Base-by-base conservation (phyloP, 768 basidiomycete genomes). In the Hericium erinaceus region DNA sequence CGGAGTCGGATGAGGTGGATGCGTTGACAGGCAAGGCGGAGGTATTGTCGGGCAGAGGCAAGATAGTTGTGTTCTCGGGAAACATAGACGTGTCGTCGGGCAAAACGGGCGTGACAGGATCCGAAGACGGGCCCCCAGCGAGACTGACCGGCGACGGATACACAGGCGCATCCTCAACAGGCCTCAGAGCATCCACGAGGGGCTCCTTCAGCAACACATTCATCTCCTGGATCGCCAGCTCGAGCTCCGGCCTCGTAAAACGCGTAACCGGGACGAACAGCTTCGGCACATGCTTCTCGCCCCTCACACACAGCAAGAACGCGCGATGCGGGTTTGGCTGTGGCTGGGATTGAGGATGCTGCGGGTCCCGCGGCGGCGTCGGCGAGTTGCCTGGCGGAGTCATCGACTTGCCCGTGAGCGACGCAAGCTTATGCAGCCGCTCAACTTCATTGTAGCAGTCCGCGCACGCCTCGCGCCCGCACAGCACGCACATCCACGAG, bases 401-500 rank as follows among this genome's bases (percentile, higher is more conserved):
- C 69, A 61, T 83, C 79, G 4, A 73, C 70, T 39, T 75, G 74
- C 9, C 73, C 71, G 4, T 79, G 78, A 38, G 73, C 76, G 2
- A 75, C 70, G 37, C 73, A 75, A 58, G 79, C 80, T 58, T 74
- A 71, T 85, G 89, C 38, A 88, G 72, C 12, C 84, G 81, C 55
- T 73, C 70, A 53, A 95, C 82, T 61, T 82, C 84, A 28, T 78
- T 74, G 64, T 81, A 89, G 67, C 95, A 97, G 58, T 90, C 88
- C 0, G 83, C 76, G 67, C 95, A 98, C 8, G 89, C 83, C 70
- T 97, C 95, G 9, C 91, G 83, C 5, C 92, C 95, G 68, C 95
- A 98, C 41, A 81, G 67, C 18, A 87, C 79, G 68, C 93, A 95
- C 81, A 95, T 89, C 83, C 89, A 95, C 28, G 84, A 87, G 57